Conservation (phyloP, 148 eudicot genomes). For the Persicaria maculosa region DNA sequence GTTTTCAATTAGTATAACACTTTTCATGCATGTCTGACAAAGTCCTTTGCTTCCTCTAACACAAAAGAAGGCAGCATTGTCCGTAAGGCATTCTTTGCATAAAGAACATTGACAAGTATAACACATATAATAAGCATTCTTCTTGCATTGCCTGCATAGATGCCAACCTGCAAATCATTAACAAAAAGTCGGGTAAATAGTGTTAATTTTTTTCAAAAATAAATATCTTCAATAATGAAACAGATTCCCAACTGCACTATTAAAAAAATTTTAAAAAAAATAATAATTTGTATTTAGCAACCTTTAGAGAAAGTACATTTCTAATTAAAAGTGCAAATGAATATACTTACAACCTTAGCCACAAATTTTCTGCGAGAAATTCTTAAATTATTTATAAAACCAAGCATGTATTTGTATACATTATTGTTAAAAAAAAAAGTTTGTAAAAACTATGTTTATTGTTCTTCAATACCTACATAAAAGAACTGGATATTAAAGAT, state of each 20-base stretch:
- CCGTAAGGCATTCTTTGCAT: constrained; percentile 72
- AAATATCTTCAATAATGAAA: neutral
- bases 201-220: neutral
- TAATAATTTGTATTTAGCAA: neutral
- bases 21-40: constrained; percentile 84
- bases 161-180: constrained; percentile 81
- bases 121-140: constrained; percentile 83
- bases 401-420: neutral
- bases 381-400: neutral
- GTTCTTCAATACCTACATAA: neutral
- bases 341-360: neutral
- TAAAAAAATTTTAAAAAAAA: no score
- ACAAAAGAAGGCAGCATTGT: constrained; percentile 56
- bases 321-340: neutral
- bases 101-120: constrained; percentile 79
- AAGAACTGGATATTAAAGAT: neutral
- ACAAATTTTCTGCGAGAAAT: neutral
- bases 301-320: neutral
- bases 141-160: constrained; percentile 70
- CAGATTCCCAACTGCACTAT: neutral
- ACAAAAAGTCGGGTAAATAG: constrained; percentile 1
- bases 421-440: neutral
- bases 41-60: constrained; percentile 85
- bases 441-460: neutral
- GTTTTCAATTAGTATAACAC: constrained; percentile 59